phyloP scores from a whole-genome alignment of 2,329 filamentous ascomycete genomes.

The Cadophora sp. region DNA sequence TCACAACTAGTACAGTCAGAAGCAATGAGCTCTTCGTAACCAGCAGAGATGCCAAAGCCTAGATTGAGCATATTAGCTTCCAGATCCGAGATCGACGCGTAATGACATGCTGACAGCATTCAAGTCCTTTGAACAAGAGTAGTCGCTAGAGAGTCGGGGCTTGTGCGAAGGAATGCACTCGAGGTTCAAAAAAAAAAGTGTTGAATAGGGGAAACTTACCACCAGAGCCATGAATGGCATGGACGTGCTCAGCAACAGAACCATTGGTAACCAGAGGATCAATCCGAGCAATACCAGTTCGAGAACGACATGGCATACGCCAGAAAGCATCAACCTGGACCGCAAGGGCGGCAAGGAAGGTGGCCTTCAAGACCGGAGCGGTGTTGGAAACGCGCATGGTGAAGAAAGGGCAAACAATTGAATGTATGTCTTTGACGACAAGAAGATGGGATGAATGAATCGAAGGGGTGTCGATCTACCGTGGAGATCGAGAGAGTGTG shows the following conservation, averaged over 20 bases:
- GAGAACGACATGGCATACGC: slow-evolving; percentile 84
- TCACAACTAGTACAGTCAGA: slow-evolving; percentile 71
- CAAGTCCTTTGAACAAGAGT: neutral
- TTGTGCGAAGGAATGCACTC: neutral
- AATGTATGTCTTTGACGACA: slow-evolving; percentile 6
- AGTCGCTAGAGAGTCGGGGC: neutral
- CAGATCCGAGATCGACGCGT: neutral
- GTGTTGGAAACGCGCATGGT: neutral
- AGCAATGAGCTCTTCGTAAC: slow-evolving; percentile 61
- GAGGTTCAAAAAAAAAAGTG: neutral
- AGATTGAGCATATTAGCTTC: slow-evolving; percentile 30
- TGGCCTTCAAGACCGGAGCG: slow-evolving; percentile 17
- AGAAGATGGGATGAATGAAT: slow-evolving; percentile 5
- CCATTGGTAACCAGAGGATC: slow-evolving; percentile 78
- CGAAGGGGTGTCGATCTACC: slow-evolving; percentile 3
- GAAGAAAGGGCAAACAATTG: slow-evolving; percentile 13
- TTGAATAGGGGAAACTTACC: slow-evolving; percentile 59
- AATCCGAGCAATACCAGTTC: slow-evolving; percentile 72
- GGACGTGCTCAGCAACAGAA: slow-evolving; percentile 67
- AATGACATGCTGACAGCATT: slow-evolving; percentile 11
- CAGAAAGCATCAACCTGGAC: slow-evolving; percentile 71
- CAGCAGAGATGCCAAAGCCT: slow-evolving; percentile 71
- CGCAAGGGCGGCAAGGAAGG: slow-evolving; percentile 13
- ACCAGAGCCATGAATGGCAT: slow-evolving; percentile 77
- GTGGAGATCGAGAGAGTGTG: slow-evolving; percentile 15